A percentile compares a stretch with the other conserved stretches of the same genome.
These are phyloP conservation scores for Pythium volutum DNA, from an alignment of 352 stramenopile species.

Conservation along the genomic window DNA sequence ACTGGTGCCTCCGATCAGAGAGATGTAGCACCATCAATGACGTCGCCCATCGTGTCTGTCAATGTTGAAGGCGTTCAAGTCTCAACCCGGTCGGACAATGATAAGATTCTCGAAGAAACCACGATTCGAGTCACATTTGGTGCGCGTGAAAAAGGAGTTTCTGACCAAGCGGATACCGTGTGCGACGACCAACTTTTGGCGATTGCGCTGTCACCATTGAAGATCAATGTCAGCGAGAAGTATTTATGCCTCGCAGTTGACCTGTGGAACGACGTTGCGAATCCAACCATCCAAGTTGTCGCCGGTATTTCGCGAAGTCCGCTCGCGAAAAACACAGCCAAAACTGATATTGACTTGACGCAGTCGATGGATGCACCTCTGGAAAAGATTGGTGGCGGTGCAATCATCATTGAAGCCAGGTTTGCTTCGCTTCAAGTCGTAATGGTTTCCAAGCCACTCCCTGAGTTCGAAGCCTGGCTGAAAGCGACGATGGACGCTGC, in stretches of 20 bases:
- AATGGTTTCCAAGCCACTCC: constrained; percentile 17
- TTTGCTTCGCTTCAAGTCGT: constrained; percentile 20
- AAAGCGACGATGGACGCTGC: constrained; percentile 16
- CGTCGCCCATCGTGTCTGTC: constrained; percentile 1
- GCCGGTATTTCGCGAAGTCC: constrained; percentile 6
- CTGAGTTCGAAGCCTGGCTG: constrained; percentile 25
- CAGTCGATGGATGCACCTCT: background rate
- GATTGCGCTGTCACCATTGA: constrained; percentile 14
- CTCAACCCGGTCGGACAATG: constrained; percentile 19
- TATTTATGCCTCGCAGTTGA: constrained; percentile 24
- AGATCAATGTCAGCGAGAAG: constrained; percentile 24
- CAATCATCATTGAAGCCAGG: background rate
- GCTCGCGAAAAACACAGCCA: background rate
- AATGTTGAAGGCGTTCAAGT: constrained; percentile 9
- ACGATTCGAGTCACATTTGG: constrained; percentile 26
- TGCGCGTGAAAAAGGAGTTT: background rate
- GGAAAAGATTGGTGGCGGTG: background rate
- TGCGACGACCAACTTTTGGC: background rate
- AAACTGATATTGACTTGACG: background rate
- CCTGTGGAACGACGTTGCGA: constrained; percentile 27
- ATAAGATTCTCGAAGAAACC: constrained; percentile 25
- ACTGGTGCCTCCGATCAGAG: background rate
- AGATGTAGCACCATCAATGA: background rate
- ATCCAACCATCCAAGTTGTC: constrained; percentile 23
- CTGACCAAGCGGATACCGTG: background rate